phyloP scores from a whole-genome alignment of 768 basidiomycete genomes.

The Tricholoma furcatifolium region DNA sequence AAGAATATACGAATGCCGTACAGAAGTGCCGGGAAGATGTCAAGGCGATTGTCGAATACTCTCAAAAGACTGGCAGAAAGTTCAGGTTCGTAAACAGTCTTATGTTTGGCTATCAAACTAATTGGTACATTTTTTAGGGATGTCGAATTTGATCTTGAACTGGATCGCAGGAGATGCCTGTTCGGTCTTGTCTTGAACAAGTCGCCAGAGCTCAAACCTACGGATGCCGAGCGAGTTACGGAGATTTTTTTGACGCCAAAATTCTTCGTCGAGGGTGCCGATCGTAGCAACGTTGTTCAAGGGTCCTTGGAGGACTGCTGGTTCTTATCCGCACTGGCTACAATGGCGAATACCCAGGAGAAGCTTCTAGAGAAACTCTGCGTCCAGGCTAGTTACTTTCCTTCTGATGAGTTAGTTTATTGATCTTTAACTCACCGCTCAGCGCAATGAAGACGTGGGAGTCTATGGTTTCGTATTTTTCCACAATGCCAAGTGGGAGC shows the following conservation, averaged over 20 bases:
- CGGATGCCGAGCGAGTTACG: slow-evolving; percentile 45
- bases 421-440: neutral
- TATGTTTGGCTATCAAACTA: neutral
- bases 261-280: slow-evolving; percentile 45
- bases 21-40: slow-evolving; percentile 46
- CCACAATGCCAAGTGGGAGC: slow-evolving; percentile 42
- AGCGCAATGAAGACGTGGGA: slow-evolving; percentile 50
- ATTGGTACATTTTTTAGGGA: slow-evolving; percentile 33
- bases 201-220: slow-evolving; percentile 16
- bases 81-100: slow-evolving; percentile 40
- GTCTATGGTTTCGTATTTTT: slow-evolving; percentile 56
- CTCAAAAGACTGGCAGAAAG: slow-evolving; percentile 45
- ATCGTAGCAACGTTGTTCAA: slow-evolving; percentile 46
- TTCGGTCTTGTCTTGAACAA: slow-evolving; percentile 28
- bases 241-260: slow-evolving; percentile 51
- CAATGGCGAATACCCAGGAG: slow-evolving; percentile 41
- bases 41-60: slow-evolving; percentile 41
- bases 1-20: slow-evolving; percentile 44
- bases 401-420: neutral
- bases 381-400: slow-evolving; percentile 35
- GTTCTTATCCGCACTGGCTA: slow-evolving; percentile 51
- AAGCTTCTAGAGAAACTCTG: slow-evolving; percentile 52
- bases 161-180: slow-evolving; percentile 37
- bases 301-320: slow-evolving; percentile 54
- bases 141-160: slow-evolving; percentile 53